Base-by-base conservation (phyloP, 106 monocot genomes). In the Triglochin maritima region DNA sequence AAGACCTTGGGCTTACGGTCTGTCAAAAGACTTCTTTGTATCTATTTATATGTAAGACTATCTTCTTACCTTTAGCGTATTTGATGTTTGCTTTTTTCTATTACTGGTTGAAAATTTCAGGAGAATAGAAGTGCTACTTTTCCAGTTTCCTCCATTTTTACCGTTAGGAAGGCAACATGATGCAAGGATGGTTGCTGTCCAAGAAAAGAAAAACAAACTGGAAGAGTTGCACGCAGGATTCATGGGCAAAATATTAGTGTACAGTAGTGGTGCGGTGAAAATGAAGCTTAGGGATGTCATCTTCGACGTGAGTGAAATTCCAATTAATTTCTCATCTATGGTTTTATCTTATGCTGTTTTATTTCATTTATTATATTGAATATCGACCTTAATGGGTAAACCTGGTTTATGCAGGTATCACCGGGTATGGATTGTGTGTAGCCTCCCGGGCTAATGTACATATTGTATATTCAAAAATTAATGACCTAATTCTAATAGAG, bases 221-320 rank as follows among this genome's bases (percentile, higher is more conserved):
- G 29, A 29, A 29, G 29, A 29, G 29, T 29, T 29, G 29, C 29
- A 29, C 29, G 29, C 29, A 29, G 29, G 29, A 29, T 29, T 29
- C 29, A 29, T 1, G 29, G 29, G 29, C 29, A 29, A 29, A 29
- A 29, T 29, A 29, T 29, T 29, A 6, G 87, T 96, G 8, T 91
- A 90, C 69, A 85, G 65, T 65, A 96, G 87, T 44, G 95, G 95
- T 3, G 80, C 79, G 73, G 69, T 96, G 53, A 96, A 90, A 73
- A 81, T 96, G 90, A 96, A 96, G 64, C 49, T 90, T 12, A 90
- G 95, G 57, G 95, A 84, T 44, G 42, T 62, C 53, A 52, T 88
- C 42, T 90, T 83, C 58, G 78, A 96, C 72, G 95, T 96, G 8
- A 70, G 68, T 13, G 29, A 0, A 29, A 1, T 29, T 29, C 29